Base-by-base conservation (phyloP, 2,329 filamentous ascomycete species). In the Diplodia intermedia region DNA sequence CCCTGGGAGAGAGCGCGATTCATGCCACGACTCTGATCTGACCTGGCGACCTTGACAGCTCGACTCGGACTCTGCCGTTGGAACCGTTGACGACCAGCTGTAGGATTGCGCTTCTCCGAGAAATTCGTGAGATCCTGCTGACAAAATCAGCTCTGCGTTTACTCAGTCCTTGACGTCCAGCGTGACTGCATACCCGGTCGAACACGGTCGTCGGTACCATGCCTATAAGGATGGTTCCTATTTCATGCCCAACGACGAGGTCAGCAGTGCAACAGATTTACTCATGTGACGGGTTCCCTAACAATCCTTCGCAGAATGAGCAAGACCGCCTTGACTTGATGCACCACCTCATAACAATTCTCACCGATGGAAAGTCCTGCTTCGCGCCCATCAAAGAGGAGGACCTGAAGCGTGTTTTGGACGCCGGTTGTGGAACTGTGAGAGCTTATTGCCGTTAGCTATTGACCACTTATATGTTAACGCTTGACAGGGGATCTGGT, bases 261-360 rank as follows among this genome's bases (percentile, higher is more conserved):
- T 61, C 2, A 18, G 26, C 52, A 20, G 2, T 9, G 0, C 15
- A 7, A 12, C 2, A 43, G 31, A 18, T 20, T 3, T 60, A 1
- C 9, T 11, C 2, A 23, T 14, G 4, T 5, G 11, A n/a, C 29
- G 5, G 0, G n/a, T 1, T 18, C 12, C 14, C 15, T 23, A 26
- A 23, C 5, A 23, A 7, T 31, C 9, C 3, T 4, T 2, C 3
- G 20, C 36, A 60, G 55, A 18, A 74, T 38, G 79, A 79, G 69
- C 73, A 75, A 29, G 78, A 80, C 65, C 73, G 79, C 14, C 70
- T 80, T 18, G 69, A 72, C 23, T 14, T 72, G 14, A 66, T 72
- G 53, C 76, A 79, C 67, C 31, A 77, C 79, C 6, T 65, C 23
- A n/a, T 68, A 29, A 56, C 11, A 5, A 33, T 31, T 4, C 18